phyloP scores from a whole-genome alignment of 1,284 basidiomycete genomes.

The Ustilago nuda region DNA sequence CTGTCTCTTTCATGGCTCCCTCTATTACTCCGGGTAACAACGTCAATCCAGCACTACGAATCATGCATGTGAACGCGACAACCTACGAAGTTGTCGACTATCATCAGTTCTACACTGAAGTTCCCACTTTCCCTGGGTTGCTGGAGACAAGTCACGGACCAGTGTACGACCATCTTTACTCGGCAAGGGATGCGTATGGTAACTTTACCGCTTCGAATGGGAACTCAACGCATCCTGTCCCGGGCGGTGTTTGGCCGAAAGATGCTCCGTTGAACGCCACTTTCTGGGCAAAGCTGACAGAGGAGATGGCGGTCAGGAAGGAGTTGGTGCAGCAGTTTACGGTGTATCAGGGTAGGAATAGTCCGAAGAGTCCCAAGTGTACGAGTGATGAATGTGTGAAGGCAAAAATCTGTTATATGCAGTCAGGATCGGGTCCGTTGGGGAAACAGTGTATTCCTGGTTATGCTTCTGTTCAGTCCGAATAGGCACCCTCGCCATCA shows the following conservation, averaged over 20 bases:
- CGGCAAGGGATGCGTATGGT: constrained; percentile 76
- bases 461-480: constrained; percentile 77
- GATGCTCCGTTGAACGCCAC: constrained; percentile 82
- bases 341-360: constrained; percentile 79
- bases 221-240: constrained; percentile 20
- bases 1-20: constrained; percentile 75
- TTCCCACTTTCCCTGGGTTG: constrained; percentile 38
- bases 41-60: constrained; percentile 81
- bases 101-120: constrained; percentile 63
- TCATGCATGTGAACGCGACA: constrained; percentile 81
- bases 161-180: constrained; percentile 78
- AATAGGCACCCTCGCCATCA: neutral
- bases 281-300: constrained; percentile 84
- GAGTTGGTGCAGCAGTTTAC: constrained; percentile 78
- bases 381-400: constrained; percentile 74
- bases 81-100: constrained; percentile 68
- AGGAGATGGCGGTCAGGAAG: constrained; percentile 76
- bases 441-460: constrained; percentile 75
- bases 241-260: constrained; percentile 72
- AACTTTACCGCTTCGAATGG: constrained; percentile 71
- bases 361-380: constrained; percentile 74
- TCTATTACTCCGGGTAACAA: constrained; percentile 80
- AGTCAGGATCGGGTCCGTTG: constrained; percentile 76
- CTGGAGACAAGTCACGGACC: constrained; percentile 77
- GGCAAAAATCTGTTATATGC: constrained; percentile 83